phyloP scores from a whole-genome alignment of 257 asterid genomes.

The Catharanthus roseus region DNA sequence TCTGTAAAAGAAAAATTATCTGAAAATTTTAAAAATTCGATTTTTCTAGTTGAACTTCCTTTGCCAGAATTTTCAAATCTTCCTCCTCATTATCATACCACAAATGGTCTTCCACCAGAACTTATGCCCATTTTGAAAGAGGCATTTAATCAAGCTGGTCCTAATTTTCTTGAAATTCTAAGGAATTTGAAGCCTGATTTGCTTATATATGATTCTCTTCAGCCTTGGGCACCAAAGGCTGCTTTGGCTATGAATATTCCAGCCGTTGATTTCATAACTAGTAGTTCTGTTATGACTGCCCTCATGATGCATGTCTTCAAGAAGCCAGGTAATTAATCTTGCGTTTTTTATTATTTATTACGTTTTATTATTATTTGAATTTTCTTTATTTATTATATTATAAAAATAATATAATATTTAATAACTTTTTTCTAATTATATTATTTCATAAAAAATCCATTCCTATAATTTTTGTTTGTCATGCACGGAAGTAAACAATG shows the following conservation, averaged over 20 bases:
- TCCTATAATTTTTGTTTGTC: too few species aligned
- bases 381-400: too few species aligned
- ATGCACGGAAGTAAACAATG: too few species aligned
- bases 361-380: too few species aligned
- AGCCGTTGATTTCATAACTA: constrained; percentile 4
- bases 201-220: constrained; percentile 8
- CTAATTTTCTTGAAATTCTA: neutral
- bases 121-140: constrained; percentile 9
- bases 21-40: neutral
- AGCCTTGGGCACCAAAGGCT: constrained; percentile 13
- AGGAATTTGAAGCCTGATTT: constrained; percentile 3
- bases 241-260: neutral
- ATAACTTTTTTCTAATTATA: too few species aligned
- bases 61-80: neutral
- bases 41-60: neutral
- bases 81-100: neutral
- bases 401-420: too few species aligned
- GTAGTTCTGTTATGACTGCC: constrained; percentile 2
- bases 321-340: constrained; percentile 1
- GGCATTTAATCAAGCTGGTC: neutral
- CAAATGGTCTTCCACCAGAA: constrained; percentile 6
- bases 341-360: too few species aligned
- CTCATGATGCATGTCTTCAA: neutral
- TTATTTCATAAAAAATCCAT: too few species aligned
- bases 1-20: neutral